These are phyloP conservation scores for Kregervanrija pseudodelftensis DNA, from an alignment of 805 yeast species.

Conservation along the genomic window DNA sequence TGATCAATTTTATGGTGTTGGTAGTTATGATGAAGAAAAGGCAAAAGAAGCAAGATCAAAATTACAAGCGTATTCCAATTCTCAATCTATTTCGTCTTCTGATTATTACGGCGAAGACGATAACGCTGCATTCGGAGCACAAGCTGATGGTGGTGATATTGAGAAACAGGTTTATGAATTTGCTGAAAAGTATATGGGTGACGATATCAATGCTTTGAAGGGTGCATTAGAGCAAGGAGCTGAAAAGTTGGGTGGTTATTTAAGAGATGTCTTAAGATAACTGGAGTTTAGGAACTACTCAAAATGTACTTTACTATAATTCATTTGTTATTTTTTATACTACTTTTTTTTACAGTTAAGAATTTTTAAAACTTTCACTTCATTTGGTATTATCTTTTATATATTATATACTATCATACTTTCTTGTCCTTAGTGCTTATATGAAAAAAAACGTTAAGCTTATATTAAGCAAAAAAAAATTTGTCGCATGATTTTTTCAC, in stretches of 20 bases:
- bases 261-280: constrained; percentile 74
- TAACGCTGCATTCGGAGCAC: constrained; percentile 24
- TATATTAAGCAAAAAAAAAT: background rate
- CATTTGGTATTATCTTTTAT: too few relatives aligned
- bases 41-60: constrained; percentile 78
- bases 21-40: constrained; percentile 68
- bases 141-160: constrained; percentile 32
- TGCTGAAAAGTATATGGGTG: constrained; percentile 65
- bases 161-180: constrained; percentile 48
- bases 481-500: background rate
- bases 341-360: too few relatives aligned
- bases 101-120: constrained; percentile 82
- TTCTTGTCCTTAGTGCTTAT: too few relatives aligned
- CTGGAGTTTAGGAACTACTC: too few relatives aligned
- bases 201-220: constrained; percentile 81
- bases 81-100: constrained; percentile 85
- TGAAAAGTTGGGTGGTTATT: constrained; percentile 71
- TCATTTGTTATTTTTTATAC: too few relatives aligned
- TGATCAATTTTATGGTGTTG: constrained; percentile 89
- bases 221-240: constrained; percentile 95
- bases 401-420: too few relatives aligned
- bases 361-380: too few relatives aligned
- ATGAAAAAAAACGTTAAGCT: too few relatives aligned
- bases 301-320: too few relatives aligned
- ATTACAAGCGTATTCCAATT: constrained; percentile 74